These are phyloP conservation scores for Monosporascus ibericus DNA, from an alignment of 2,329 filamentous ascomycete genomes.

Conservation along the genomic window DNA sequence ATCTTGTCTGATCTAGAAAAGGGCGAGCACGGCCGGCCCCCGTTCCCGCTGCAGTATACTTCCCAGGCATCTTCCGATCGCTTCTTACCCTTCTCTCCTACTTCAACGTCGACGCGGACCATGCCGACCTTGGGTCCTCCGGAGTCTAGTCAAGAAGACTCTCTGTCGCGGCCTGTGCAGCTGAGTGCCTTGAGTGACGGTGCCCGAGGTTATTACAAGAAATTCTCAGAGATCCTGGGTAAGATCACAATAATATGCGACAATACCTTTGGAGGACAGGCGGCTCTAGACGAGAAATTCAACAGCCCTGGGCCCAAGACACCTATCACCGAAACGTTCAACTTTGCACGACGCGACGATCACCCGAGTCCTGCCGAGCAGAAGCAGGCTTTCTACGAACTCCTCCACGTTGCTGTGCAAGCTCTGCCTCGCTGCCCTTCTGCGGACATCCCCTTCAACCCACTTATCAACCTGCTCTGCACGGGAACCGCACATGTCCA, in stretches of 20 bases:
- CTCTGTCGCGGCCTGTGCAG: conserved; percentile 60
- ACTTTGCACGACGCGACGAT: conserved; percentile 80
- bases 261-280: conserved; percentile 94
- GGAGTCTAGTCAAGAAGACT: conserved; percentile 46
- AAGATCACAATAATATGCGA: conserved; percentile 97
- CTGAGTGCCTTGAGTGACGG: conserved; percentile 63
- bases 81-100: conserved; percentile 41
- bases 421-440: conserved; percentile 91
- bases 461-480: conserved; percentile 88
- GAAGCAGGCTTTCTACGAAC: conserved; percentile 90
- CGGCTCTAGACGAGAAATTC: conserved; percentile 92
- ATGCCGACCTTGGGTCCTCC: conserved; percentile 19
- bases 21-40: conserved; percentile 67
- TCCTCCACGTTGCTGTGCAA: conserved; percentile 92
- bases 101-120: conserved; percentile 33
- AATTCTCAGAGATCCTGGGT: conserved; percentile 90
- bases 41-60: conserved; percentile 70
- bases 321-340: conserved; percentile 89
- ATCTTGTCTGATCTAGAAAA: conserved; percentile 92
- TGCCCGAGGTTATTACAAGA: conserved; percentile 77
- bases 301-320: conserved; percentile 83
- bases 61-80: conserved; percentile 35
- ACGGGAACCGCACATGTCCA: conserved; percentile 96
- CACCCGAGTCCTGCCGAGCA: conserved; percentile 67
- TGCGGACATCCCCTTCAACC: conserved; percentile 84